Evolutionary conservation across 2,329 filamentous ascomycete genomes (phyloP).

Genomic region (Trichophyton simii): DNA sequence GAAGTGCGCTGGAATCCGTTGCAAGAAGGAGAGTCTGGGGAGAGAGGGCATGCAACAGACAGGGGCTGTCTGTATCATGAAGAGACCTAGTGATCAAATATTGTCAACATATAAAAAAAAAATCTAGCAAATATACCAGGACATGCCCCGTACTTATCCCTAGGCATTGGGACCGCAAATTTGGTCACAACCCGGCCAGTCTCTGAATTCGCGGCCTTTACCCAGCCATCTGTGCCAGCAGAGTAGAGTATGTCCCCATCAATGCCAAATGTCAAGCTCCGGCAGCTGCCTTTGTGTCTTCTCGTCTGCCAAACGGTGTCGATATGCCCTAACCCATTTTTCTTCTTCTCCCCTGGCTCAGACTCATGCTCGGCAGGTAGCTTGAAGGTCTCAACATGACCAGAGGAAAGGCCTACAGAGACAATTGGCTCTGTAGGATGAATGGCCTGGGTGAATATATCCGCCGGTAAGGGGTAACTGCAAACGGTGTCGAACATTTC

Average conservation of each 20-base stretch:
- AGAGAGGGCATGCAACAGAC: constrained; percentile 68
- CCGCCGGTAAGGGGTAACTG: constrained; percentile 70
- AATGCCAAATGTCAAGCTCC: constrained; percentile 62
- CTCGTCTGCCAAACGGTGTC: constrained; percentile 76
- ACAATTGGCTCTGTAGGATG: constrained; percentile 77
- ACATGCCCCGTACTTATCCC: constrained; percentile 28
- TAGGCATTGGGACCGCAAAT: constrained; percentile 53
- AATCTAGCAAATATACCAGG: background rate
- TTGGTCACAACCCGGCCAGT: constrained; percentile 65
- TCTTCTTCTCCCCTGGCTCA: constrained; percentile 35
- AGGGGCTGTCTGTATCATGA: constrained; percentile 54
- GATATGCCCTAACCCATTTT: constrained; percentile 59
- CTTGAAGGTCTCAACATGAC: constrained; percentile 74
- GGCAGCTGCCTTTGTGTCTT: constrained; percentile 87
- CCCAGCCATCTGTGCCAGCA: constrained; percentile 50
- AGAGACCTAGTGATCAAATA: background rate
- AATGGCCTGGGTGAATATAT: constrained; percentile 77
- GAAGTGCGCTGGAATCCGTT: constrained; percentile 78
- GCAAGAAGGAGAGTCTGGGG: constrained; percentile 79
- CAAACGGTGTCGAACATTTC: constrained; percentile 85
- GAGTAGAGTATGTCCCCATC: constrained; percentile 60
- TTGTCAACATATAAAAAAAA: background rate
- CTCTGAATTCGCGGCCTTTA: constrained; percentile 47
- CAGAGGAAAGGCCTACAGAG: constrained; percentile 70
- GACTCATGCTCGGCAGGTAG: constrained; percentile 48